Evolutionary conservation across 2,329 filamentous ascomycete genomes (phyloP).

Genomic region (Claviceps sorghi): DNA sequence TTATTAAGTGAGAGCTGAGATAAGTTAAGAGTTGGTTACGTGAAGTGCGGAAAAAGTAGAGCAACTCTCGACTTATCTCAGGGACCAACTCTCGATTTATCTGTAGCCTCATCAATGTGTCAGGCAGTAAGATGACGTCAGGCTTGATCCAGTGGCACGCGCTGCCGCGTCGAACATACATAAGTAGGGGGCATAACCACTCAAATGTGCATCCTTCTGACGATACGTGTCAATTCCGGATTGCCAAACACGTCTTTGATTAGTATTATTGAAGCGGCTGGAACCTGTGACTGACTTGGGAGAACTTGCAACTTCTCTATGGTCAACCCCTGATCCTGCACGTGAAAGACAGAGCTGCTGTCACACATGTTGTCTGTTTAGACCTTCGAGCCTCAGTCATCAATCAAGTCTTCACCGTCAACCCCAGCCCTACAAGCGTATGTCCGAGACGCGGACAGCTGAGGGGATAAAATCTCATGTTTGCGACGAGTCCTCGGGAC

Average conservation of each 20-base stretch:
- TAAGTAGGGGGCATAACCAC: background rate
- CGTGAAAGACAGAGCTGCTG: background rate
- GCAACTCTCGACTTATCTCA: no score
- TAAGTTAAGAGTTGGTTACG: no score
- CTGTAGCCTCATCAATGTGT: no score
- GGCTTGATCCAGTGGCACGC: background rate
- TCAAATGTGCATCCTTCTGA: background rate
- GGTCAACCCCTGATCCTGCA: background rate
- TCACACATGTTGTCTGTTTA: background rate
- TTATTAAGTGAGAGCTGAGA: no score
- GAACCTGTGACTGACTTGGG: background rate
- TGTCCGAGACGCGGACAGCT: background rate
- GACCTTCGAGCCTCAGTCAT: background rate
- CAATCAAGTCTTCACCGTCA: background rate
- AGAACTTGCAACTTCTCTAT: background rate
- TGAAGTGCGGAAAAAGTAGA: no score
- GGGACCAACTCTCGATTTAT: no score
- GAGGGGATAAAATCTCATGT: background rate
- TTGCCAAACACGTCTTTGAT: background rate
- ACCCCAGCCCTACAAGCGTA: background rate
- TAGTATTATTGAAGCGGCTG: background rate
- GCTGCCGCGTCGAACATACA: conserved; percentile 1
- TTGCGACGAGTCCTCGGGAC: background rate
- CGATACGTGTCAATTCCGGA: background rate
- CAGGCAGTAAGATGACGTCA: background rate